Base-by-base conservation (phyloP, 495 filamentous ascomycete species). In the Penicillium ucsense region DNA sequence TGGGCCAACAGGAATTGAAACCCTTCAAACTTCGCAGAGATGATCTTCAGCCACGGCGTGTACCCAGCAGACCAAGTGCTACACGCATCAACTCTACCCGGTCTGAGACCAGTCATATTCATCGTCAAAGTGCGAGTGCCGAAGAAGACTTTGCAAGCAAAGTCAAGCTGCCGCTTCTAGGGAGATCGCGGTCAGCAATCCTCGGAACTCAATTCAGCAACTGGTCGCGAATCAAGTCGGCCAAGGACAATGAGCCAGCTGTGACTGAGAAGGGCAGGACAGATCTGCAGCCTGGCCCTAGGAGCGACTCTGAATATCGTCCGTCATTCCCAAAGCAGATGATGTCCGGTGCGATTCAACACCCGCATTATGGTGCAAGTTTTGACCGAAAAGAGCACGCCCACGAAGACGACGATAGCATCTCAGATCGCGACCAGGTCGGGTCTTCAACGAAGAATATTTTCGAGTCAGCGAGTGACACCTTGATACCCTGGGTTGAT, bases 221-320 rank as follows among this genome's bases (percentile, higher is more conserved):
- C 3, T 92, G 86, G 84, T 79, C 80, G 31, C 77, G 79, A 43
- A 71, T 88, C 27, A 94, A 91, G 61, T 72, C 71, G 28, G 77
- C 78, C 3, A 75, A 66, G 27, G 46, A 50, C 3, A n/a, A 34
- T 31, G 30, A 49, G 30, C n/a, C 28, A 51, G 34, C 12, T 2
- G 28, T n/a, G 5, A 38, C 30, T 4, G 35, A 4, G 31, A 6
- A 31, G 12, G 31, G 38, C 31, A 49, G n/a, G 35, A 12, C 9
- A n/a, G 4, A 33, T 8, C 31, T 10, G 10, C 20, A 49, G n/a
- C n/a, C 7, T 35, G 34, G 20, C 31, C 9, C 32, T 43, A 6
- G 33, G 0, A 28, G 31, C 12, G 20, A 38, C 20, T 20, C 20
- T 4, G 20, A 3, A 7, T 34, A 43, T 8, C 9, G 31, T n/a